Conservation (phyloP, 1,284 basidiomycete species). For the Neotropicomus parvogracilis region DNA sequence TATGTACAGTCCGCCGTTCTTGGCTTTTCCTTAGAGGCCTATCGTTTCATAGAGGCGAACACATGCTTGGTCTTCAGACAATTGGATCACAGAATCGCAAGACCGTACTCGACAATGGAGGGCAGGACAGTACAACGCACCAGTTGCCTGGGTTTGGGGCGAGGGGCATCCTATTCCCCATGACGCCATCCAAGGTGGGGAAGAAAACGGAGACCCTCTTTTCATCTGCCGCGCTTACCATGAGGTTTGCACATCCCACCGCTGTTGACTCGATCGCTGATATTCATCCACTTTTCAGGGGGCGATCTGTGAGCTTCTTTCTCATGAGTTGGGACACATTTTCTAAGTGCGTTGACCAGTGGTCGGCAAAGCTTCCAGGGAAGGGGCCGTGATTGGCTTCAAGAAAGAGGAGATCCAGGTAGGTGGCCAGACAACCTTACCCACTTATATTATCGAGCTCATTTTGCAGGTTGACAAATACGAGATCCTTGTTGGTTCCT, state of each 20-base stretch:
- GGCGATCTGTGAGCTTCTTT: constrained; percentile 47
- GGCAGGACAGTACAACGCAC: constrained; percentile 41
- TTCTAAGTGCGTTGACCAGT: constrained; percentile 38
- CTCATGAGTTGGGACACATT: background rate
- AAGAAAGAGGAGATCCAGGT: constrained; percentile 56
- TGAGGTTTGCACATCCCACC: constrained; percentile 42
- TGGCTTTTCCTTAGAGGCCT: background rate
- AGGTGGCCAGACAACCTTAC: constrained; percentile 23
- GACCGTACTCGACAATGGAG: constrained; percentile 49
- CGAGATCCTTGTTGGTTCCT: constrained; percentile 67
- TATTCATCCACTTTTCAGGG: constrained; percentile 35
- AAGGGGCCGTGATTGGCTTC: constrained; percentile 62
- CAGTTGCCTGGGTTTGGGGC: constrained; percentile 59
- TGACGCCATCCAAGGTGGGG: constrained; percentile 54
- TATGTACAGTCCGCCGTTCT: background rate
- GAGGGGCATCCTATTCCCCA: constrained; percentile 57
- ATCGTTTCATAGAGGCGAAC: constrained; percentile 45
- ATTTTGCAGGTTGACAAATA: constrained; percentile 48
- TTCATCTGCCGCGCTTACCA: constrained; percentile 59
- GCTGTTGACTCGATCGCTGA: constrained; percentile 8
- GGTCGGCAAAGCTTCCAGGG: constrained; percentile 62
- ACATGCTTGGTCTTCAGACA: constrained; percentile 46
- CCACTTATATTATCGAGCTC: background rate
- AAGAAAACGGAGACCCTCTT: constrained; percentile 47
- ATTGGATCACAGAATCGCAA: constrained; percentile 60